These are phyloP conservation scores for Zea luxurians DNA, from an alignment of 176 grass and related monocot species.

Conservation along the genomic window DNA sequence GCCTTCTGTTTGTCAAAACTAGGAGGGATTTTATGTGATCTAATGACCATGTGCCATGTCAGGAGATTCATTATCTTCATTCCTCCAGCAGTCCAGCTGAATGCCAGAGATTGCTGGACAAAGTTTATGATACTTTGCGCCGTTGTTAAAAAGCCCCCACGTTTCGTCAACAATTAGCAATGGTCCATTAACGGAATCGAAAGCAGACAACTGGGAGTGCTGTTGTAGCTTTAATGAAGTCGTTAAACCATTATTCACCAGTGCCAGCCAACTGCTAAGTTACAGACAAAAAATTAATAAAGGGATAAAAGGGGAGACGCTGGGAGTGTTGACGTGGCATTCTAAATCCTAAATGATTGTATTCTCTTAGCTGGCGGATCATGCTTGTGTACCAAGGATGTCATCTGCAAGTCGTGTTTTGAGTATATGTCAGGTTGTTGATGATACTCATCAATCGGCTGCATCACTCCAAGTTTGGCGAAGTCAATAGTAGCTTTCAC, in stretches of 20 bases:
- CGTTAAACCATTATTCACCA: conserved; percentile 22
- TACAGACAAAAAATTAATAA: conserved; percentile 8
- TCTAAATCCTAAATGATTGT: conserved; percentile 14
- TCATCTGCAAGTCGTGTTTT: conserved; percentile 3
- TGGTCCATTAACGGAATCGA: neutral
- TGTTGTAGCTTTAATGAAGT: neutral
- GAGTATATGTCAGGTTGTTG: conserved; percentile 6
- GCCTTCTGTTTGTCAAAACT: conserved; percentile 16
- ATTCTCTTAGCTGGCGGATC: conserved; percentile 42
- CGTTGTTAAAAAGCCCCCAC: conserved; percentile 29
- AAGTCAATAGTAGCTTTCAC: conserved; percentile 26
- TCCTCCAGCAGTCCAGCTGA: conserved; percentile 11
- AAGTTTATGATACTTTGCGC: conserved; percentile 7
- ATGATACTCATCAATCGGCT: neutral
- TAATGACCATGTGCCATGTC: conserved; percentile 2
- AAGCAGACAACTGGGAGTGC: conserved; percentile 2
- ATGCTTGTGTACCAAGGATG: conserved; percentile 34
- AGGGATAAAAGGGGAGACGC: conserved; percentile 3
- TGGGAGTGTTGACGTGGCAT: conserved; percentile 8
- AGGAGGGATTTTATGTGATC: conserved; percentile 32
- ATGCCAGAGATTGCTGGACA: conserved; percentile 5
- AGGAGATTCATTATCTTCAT: conserved; percentile 16
- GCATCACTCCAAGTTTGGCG: conserved; percentile 2
- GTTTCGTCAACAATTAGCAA: neutral
- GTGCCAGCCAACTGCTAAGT: conserved; percentile 13